Evolutionary conservation across 2,329 filamentous ascomycete genomes (phyloP), one percentile per base, ranked within the genome.

Genomic region (Dissoconium aciculare): DNA sequence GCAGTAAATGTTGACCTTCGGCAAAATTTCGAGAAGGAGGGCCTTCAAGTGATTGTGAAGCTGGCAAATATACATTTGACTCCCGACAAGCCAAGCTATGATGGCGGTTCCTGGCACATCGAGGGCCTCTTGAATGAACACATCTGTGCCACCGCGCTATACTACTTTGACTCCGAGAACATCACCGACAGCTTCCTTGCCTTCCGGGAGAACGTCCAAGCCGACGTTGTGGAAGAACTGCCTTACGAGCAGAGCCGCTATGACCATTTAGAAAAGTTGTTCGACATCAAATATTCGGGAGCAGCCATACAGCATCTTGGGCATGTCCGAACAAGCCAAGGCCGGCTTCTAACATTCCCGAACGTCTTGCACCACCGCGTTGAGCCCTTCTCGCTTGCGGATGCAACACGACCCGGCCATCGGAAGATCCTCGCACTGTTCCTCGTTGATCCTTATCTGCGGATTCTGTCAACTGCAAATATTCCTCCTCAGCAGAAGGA

Each of bases 41-140:
- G 65, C 2, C 44, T 78, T 3, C 74, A 79, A 41, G 50, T 78
- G 19, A 71, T 78, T 29, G 63, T 76, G 17, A 76, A 77, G 44
- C 56, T 79, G 39, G 62, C 69, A 2, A 66, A 61, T 19, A 66
- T 76, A 30, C 59, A 73, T 25, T 56, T 77, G 1, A 69, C 63
- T 0, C 73, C 73, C 0, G 65, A 69, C 11, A 62, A 69, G 2
- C 67, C 72, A 0, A 44, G 45, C 0, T 77, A 71, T 38, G 49
- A 53, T 0, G 65, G 65, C 11, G 68, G 68, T 0, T 54, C 52
- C 1, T 73, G 68, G 63, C 68, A 72, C 39, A 44, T 64, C n/a
- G 57, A 61, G 39, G 56, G 56, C 5, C 40, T 39, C 15, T 43
- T 57, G 52, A 78, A 78, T 41, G 74, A 79, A 49, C 67, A 66